phyloP scores from a whole-genome alignment of 2,329 filamentous ascomycete species.

The Leptographium wingfieldii region DNA sequence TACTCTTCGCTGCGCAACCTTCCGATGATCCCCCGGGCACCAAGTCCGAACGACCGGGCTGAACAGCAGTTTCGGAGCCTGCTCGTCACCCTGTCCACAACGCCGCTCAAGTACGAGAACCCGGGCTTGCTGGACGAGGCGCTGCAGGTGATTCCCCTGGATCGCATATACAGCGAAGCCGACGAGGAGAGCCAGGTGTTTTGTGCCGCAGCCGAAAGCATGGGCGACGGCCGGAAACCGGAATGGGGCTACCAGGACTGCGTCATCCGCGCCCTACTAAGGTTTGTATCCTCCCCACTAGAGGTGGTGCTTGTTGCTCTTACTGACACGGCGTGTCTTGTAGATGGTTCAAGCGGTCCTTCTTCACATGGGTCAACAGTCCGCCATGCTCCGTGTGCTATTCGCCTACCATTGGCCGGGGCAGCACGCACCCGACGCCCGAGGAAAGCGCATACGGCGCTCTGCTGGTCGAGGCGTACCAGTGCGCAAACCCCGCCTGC shows the following conservation, averaged over 20 bases:
- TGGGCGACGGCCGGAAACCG: constrained; percentile 65
- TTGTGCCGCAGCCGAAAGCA: constrained; percentile 75
- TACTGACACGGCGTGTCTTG: neutral
- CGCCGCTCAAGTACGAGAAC: constrained; percentile 91
- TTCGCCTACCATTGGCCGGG: constrained; percentile 70
- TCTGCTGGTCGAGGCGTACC: constrained; percentile 77
- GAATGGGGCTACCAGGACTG: constrained; percentile 98
- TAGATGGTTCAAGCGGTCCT: constrained; percentile 90
- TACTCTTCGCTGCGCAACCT: constrained; percentile 38
- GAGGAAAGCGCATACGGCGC: constrained; percentile 87
- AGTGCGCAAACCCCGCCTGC: constrained; percentile 67
- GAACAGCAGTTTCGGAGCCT: constrained; percentile 67
- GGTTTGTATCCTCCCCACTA: constrained; percentile 36
- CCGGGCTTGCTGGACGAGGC: constrained; percentile 89
- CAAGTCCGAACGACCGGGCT: constrained; percentile 50
- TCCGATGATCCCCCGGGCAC: constrained; percentile 56
- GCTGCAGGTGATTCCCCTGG: constrained; percentile 70
- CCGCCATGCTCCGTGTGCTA: constrained; percentile 72
- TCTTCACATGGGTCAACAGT: constrained; percentile 96
- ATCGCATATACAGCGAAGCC: constrained; percentile 84
- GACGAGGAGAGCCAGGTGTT: constrained; percentile 87
- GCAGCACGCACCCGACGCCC: constrained; percentile 71
- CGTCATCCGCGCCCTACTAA: constrained; percentile 75
- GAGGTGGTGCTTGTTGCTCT: neutral
- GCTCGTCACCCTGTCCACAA: constrained; percentile 72